Evolutionary conservation across 768 basidiomycete genomes (phyloP), one percentile per base, ranked within the genome.

Genomic region (Zangia roseola): DNA sequence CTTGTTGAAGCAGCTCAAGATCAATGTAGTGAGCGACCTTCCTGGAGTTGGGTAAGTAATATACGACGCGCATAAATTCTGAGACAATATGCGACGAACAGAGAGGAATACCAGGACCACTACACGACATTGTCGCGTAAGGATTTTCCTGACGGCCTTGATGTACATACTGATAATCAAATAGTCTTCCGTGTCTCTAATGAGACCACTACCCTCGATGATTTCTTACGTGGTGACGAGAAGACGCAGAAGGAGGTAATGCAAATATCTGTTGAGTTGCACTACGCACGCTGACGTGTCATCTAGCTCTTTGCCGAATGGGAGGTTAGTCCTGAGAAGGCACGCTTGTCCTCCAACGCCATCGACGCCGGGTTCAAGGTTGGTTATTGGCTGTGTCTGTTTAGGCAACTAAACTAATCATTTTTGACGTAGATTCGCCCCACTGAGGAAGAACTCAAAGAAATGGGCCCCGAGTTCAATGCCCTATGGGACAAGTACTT

Each of bases 361-460:
- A 86, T 88, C 62, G 85, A 88, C 67, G 85, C 85, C 38, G 85
- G 85, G 28, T 86, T 85, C 75, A 85, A 84, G 78, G 80, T 77
- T 24, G 33, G 61, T 38, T 33, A 23, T 41, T 14, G 6, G 36
- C n/a, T 14, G 8, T 45, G 20, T 31, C 34, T 43, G 30, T 40
- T 34, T 31, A 8, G 14, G 31, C 13, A 16, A 4, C 23, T 6
- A n/a, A 16, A 4, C 23, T 6, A n/a, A 21, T 44, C 31, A 13
- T 50, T 26, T 26, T 4, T 42, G 35, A 12, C 16, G 10, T 50
- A 83, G 83, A 84, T 86, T 56, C 83, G 84, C 26, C 85, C 84
- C 2, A 82, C 81, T 2, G 79, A 79, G 61, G 79, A 74, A 55
- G 85, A 87, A 61, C 70, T 86, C 51, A 86, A 84, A 63, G 82